Base-by-base conservation (phyloP, 768 basidiomycete genomes). In the Tylopilus balloui region DNA sequence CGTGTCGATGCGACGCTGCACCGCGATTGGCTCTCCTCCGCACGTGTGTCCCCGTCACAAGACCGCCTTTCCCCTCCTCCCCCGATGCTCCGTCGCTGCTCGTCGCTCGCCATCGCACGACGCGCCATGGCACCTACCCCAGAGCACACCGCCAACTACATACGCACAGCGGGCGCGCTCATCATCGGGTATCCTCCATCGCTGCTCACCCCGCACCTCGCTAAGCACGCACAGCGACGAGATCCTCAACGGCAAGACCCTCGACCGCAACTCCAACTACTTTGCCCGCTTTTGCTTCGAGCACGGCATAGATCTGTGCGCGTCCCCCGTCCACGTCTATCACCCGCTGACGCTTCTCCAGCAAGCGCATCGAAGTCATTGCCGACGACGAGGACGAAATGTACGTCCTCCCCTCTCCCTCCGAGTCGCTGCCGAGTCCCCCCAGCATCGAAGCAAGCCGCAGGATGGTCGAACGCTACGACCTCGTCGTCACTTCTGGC, bases 251-350 rank as follows among this genome's bases (percentile, higher is more conserved):
- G 93, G 92, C 37, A 92, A 92, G 76, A 92, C 89, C 0, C 78
- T 80, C 41, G 90, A 92, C 66, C 73, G 79, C 13, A 92, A 92
- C 69, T 88, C 87, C 2, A 80, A 92, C 65, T 88, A 81, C 69
- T 89, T 95, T 61, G 90, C 92, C 3, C 83, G 83, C 59, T 91
- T 83, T 63, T 88, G 88, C 62, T 97, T 96, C 63, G 86, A 93
- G 61, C 78, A 90, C 45, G 94, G 88, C 3, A 77, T 92, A 27
- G 80, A 90, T 51, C 66, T 93, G 84, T 90, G 73, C 55, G 73
- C 61, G 3, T 1, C 0, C 37, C n/a, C 1, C 34, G 1, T 14
- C 4, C 4, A 15, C 9, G 3, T 9, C 0, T 15, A 1, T 8
- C 4, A 6, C 23, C 9, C 12, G 23, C 39, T 35, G 23, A 42